Evolutionary conservation across 2,329 filamentous ascomycete species (phyloP).

Genomic region (Xylariaceae sp.): DNA sequence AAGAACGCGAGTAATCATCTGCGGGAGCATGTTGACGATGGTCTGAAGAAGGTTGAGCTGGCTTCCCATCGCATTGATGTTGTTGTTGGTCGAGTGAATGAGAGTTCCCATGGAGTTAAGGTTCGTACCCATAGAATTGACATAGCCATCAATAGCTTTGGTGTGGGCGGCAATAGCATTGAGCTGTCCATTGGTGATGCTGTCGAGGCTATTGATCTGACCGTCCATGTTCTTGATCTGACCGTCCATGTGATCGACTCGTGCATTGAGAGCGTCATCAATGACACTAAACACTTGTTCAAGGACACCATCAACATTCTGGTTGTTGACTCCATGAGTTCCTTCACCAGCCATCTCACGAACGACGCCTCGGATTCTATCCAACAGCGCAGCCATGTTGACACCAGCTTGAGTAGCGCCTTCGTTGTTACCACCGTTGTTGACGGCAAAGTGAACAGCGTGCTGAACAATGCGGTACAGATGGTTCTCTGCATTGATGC

Average conservation of each 20-base stretch:
- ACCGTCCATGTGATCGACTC: not conserved
- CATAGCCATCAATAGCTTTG: conserved; percentile 31
- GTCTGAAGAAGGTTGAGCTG: conserved; percentile 31
- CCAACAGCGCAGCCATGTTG: conserved; percentile 18
- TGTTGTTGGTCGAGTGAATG: conserved; percentile 33
- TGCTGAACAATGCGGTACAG: conserved; percentile 35
- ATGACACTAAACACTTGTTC: conserved; percentile 30
- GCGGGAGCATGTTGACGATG: conserved; percentile 32
- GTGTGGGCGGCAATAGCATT: conserved; percentile 32
- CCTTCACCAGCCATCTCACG: conserved; percentile 37
- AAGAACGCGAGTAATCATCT: conserved; percentile 22
- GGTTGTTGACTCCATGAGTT: conserved; percentile 37
- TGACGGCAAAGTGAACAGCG: conserved; percentile 29
- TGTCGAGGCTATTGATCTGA: conserved; percentile 6
- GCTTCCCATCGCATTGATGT: conserved; percentile 16
- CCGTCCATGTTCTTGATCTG: conserved; percentile 6
- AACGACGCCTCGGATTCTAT: conserved; percentile 14
- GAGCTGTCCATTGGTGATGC: conserved; percentile 22
- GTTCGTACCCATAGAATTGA: conserved; percentile 31
- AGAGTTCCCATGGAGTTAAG: conserved; percentile 31
- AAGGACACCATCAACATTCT: conserved; percentile 23
- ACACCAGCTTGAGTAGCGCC: conserved; percentile 39
- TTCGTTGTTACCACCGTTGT: conserved; percentile 49
- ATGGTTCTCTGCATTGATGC: conserved; percentile 28
- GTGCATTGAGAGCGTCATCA: conserved; percentile 23